Conservation (phyloP, 73 alveolate genomes). For the Paramecium biaurelia region DNA sequence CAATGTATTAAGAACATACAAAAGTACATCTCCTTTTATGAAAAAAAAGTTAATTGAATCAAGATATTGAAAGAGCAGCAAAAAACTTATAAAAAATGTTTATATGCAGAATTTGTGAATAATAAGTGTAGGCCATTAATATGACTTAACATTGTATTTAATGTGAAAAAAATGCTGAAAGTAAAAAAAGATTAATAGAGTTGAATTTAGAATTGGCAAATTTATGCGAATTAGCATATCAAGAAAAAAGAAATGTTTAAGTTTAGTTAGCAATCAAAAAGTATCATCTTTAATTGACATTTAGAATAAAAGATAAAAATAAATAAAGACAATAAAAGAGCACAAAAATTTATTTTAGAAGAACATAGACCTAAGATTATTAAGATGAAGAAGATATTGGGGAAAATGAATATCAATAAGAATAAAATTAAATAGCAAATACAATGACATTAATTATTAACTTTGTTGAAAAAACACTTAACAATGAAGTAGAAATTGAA, state of each 20-base stretch:
- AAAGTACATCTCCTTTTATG: not conserved
- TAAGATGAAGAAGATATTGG: not conserved
- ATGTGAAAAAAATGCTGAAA: slow-evolving; percentile 23
- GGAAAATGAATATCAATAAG: not conserved
- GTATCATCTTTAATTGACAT: not conserved
- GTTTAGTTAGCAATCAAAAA: not conserved
- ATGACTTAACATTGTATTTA: slow-evolving; percentile 4
- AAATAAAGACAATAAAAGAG: not conserved
- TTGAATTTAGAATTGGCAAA: slow-evolving; percentile 28
- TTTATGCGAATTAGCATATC: not conserved
- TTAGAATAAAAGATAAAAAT: not conserved
- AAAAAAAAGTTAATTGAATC: not conserved
- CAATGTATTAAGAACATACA: not conserved
- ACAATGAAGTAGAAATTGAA: not conserved
- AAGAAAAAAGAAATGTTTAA: not conserved
- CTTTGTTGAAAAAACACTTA: slow-evolving; percentile 9
- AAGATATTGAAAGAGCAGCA: not conserved
- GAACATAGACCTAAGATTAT: not conserved
- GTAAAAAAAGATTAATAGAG: slow-evolving; percentile 8
- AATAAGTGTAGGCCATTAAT: not conserved
- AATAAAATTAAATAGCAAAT: not conserved
- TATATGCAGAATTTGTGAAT: slow-evolving; percentile 46
- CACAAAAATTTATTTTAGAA: not conserved
- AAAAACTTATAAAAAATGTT: not conserved
- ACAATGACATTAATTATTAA: not conserved